Conservation (phyloP, 2,329 filamentous ascomycete species). For the Dothidotthia symphoricarpi region DNA sequence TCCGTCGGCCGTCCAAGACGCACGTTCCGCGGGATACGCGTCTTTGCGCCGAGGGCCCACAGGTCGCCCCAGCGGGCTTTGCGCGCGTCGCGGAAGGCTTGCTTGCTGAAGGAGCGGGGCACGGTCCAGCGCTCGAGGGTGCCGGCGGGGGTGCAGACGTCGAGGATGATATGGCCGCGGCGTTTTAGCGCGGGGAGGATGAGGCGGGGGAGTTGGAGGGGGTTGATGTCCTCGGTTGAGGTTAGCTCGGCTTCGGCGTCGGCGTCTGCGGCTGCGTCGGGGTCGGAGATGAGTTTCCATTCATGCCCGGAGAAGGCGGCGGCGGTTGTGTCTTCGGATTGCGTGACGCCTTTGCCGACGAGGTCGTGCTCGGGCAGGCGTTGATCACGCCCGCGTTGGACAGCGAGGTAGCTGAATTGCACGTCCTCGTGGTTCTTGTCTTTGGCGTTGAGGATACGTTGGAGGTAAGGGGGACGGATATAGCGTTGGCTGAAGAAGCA, state of each 20-base stretch:
- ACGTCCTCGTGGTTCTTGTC: slow-evolving; percentile 85
- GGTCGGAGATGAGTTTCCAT: slow-evolving; percentile 19
- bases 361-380: slow-evolving; percentile 43
- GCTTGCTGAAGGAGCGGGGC: slow-evolving; percentile 73
- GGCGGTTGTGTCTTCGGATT: slow-evolving; percentile 60
- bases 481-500: slow-evolving; percentile 91
- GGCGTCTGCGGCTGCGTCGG: slow-evolving; percentile 8
- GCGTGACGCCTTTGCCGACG: slow-evolving; percentile 36
- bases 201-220: slow-evolving; percentile 73
- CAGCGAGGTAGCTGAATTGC: slow-evolving; percentile 82
- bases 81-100: slow-evolving; percentile 87
- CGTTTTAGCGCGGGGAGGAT: slow-evolving; percentile 83
- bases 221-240: slow-evolving; percentile 34
- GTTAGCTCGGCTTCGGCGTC: slow-evolving; percentile 33
- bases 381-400: slow-evolving; percentile 71
- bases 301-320: slow-evolving; percentile 72
- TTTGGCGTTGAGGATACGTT: slow-evolving; percentile 66
- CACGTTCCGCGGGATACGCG: slow-evolving; percentile 62
- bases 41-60: slow-evolving; percentile 94
- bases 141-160: slow-evolving; percentile 84
- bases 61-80: slow-evolving; percentile 91
- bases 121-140: slow-evolving; percentile 92
- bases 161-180: slow-evolving; percentile 81
- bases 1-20: slow-evolving; percentile 55
- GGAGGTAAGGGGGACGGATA: slow-evolving; percentile 77